These are phyloP conservation scores for Aspergillus olivimuriae DNA, from an alignment of 495 filamentous ascomycete genomes.

Conservation along the genomic window DNA sequence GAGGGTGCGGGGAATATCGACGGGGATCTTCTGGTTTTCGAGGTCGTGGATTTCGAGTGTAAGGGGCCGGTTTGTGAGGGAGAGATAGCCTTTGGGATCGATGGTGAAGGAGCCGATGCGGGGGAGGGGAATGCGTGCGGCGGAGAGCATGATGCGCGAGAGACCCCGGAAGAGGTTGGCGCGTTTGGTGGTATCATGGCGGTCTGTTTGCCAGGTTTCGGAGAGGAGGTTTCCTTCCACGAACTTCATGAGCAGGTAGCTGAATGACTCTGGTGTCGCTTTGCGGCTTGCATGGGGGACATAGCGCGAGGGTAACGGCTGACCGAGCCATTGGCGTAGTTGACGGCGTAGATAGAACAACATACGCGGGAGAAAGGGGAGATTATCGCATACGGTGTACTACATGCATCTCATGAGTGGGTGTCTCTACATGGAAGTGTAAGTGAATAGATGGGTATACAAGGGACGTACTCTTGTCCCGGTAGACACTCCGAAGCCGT, in stretches of 20 bases:
- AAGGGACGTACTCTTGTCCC: conserved; percentile 16
- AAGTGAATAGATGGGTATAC: neutral
- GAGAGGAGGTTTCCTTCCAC: conserved; percentile 32
- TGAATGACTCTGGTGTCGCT: conserved; percentile 3
- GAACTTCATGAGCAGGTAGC: conserved; percentile 33
- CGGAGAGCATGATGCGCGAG: conserved; percentile 21
- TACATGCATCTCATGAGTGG: conserved; percentile 11
- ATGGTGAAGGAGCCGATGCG: conserved; percentile 33
- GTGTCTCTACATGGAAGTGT: neutral
- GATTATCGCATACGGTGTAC: conserved; percentile 24
- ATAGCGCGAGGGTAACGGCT: conserved; percentile 19
- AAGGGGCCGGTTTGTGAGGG: conserved; percentile 28
- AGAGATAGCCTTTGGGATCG: conserved; percentile 16
- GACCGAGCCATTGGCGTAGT: conserved; percentile 17
- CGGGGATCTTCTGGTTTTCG: conserved; percentile 32
- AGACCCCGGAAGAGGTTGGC: conserved; percentile 24
- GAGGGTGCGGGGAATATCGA: conserved; percentile 21
- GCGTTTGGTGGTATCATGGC: conserved; percentile 13
- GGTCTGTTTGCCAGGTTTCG: conserved; percentile 17
- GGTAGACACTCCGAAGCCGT: conserved; percentile 29
- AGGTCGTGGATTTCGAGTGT: conserved; percentile 16
- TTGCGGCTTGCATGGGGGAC: conserved; percentile 10
- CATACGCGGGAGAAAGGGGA: conserved; percentile 18
- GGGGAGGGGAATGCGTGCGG: conserved; percentile 21
- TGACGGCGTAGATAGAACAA: conserved; percentile 17